phyloP scores from a whole-genome alignment of 805 yeast genomes.

The Cyberlindnera sargentensis region DNA sequence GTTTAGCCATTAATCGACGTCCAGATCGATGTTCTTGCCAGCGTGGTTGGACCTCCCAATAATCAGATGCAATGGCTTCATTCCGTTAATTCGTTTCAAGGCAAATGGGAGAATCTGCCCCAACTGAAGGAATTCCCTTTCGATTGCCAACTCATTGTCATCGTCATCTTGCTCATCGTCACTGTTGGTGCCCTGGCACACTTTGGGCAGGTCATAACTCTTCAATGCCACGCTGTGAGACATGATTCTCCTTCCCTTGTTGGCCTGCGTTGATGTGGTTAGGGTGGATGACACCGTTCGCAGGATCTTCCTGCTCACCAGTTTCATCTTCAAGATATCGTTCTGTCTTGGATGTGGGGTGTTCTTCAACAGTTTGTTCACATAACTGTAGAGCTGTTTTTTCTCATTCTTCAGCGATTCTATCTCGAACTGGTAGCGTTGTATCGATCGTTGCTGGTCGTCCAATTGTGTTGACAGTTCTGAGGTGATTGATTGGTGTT shows the following conservation, averaged over 20 bases:
- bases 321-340: conserved; percentile 18
- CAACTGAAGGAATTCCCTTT: conserved; percentile 3
- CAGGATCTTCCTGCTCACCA: conserved; percentile 20
- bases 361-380: conserved; percentile 19
- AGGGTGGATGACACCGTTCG: conserved; percentile 15
- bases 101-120: conserved; percentile 1
- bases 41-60: not conserved
- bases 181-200: conserved; percentile 1
- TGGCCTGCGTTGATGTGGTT: not conserved
- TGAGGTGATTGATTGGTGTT: conserved; percentile 2
- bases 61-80: conserved; percentile 3
- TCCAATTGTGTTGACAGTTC: conserved; percentile 9
- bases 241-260: conserved; percentile 5
- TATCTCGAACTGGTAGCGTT: conserved; percentile 15
- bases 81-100: not conserved
- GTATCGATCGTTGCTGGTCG: conserved; percentile 7
- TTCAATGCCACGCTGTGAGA: conserved; percentile 14
- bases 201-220: conserved; percentile 3
- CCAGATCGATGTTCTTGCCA: conserved; percentile 1
- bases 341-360: conserved; percentile 14
- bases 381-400: conserved; percentile 19
- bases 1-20: conserved; percentile 1
- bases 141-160: conserved; percentile 1
- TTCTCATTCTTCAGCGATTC: conserved; percentile 20
- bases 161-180: conserved; percentile 6